These are phyloP conservation scores for Seiridium unicorne DNA, from an alignment of 2,329 filamentous ascomycete species.

Conservation along the genomic window DNA sequence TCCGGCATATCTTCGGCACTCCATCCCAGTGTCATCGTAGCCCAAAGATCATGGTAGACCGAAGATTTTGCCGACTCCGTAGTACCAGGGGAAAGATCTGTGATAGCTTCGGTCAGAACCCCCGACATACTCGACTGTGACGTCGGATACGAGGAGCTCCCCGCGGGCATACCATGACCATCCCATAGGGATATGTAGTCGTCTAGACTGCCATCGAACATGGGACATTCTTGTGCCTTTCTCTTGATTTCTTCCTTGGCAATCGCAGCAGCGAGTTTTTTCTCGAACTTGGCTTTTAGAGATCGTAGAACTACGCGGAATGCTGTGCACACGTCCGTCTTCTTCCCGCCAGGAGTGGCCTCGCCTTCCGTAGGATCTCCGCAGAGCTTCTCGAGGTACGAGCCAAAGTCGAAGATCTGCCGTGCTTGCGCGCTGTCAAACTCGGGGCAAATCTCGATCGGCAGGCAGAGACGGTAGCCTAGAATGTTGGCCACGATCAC, in stretches of 20 bases:
- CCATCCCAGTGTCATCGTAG: conserved; percentile 24
- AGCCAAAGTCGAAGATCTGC: conserved; percentile 34
- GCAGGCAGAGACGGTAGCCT: conserved; percentile 46
- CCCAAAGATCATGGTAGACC: conserved; percentile 21
- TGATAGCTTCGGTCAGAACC: background rate
- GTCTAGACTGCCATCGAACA: conserved; percentile 48
- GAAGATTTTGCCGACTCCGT: background rate
- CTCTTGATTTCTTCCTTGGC: conserved; percentile 13
- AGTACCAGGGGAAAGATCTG: background rate
- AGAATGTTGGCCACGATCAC: conserved; percentile 41
- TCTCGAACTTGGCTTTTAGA: conserved; percentile 44
- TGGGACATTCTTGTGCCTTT: conserved; percentile 38
- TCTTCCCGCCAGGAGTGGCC: conserved; percentile 13
- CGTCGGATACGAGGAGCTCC: background rate
- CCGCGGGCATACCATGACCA: background rate
- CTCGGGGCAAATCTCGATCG: conserved; percentile 33
- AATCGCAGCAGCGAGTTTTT: conserved; percentile 34
- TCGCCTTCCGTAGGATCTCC: conserved; percentile 10
- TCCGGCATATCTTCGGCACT: conserved; percentile 10
- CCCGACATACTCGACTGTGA: conserved; percentile 1
- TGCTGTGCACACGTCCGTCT: conserved; percentile 42
- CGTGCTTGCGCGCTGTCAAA: conserved; percentile 38
- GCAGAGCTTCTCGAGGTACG: conserved; percentile 36
- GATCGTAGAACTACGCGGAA: conserved; percentile 44
- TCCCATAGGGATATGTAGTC: conserved; percentile 7